Evolutionary conservation across 345 rosid genomes (phyloP), one percentile per base, ranked within the genome.

Genomic region (Microcos paniculata): DNA sequence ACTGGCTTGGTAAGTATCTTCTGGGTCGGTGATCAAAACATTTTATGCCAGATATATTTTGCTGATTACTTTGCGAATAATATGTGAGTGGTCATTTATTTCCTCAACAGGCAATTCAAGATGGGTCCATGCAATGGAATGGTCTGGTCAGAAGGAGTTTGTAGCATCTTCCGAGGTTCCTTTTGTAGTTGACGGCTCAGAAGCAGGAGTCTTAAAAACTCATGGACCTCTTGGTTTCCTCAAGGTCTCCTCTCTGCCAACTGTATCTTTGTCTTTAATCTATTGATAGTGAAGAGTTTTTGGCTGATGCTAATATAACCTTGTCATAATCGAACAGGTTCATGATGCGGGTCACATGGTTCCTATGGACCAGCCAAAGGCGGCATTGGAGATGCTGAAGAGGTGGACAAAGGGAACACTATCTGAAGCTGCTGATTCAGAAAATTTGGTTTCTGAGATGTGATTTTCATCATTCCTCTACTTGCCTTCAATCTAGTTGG

Each of bases 81-180:
- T 43, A 38, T 30, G 14, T 55, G 57, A 30, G 4, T 4, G 35
- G 16, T 76, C 71, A 28, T 2, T 42, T 62, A 26, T 21, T 51
- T 40, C 42, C 7, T 68, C 80, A 76, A 62, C 87, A 93, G 98
- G 98, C 84, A 96, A 96, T 82, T 92, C 97, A 63, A 94, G 97
- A 87, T 96, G 98, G 99, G 99, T 96, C 79, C 95, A 94, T 79
- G 92, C 97, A 57, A 96, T 96, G 99, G 88, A 90, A 62, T 96
- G 98, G 99, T 90, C 97, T 65, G 98, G 98, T 58, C 83, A 84
- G 86, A 84, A 87, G 58, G 77, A 81, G 73, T 96, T 91, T 73
- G 88, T 77, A 61, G 87, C 82, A 30, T 87, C 94, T n/a, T 18
- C 88, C 31, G 93, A 90, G 84, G 83, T 87, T 80, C 84, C 97